phyloP scores from a whole-genome alignment of 164 flowering plant species.

The Annona squamosa region DNA sequence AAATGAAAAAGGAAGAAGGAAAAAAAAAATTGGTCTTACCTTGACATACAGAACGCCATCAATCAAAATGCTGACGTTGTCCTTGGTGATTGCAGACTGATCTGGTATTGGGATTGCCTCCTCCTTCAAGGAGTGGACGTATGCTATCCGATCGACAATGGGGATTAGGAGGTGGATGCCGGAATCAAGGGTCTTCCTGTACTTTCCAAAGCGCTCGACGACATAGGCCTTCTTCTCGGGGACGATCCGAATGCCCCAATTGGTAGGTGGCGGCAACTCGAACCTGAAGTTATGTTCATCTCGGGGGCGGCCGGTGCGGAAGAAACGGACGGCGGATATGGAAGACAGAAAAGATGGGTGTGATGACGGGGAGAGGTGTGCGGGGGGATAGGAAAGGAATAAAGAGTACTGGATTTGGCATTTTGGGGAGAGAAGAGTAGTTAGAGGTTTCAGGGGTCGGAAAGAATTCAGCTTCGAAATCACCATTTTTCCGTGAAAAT shows the following conservation, averaged over 20 bases:
- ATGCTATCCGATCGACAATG: slow-evolving; percentile 73
- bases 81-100: slow-evolving; percentile 90
- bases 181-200: slow-evolving; percentile 59
- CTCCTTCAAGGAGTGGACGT: slow-evolving; percentile 88
- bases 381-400: not conserved
- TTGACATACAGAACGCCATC: slow-evolving; percentile 82
- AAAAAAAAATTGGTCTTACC: slow-evolving; percentile 25
- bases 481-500: slow-evolving; percentile 1
- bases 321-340: slow-evolving; percentile 11
- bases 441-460: slow-evolving; percentile 8
- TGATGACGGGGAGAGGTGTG: not conserved
- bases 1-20: not conserved
- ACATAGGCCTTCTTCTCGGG: slow-evolving; percentile 86
- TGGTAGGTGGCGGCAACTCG: slow-evolving; percentile 52
- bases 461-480: slow-evolving; percentile 16
- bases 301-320: slow-evolving; percentile 18
- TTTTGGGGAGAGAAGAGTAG: not conserved
- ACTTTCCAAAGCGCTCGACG: slow-evolving; percentile 84
- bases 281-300: slow-evolving; percentile 23
- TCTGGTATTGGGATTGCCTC: slow-evolving; percentile 78
- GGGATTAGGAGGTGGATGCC: slow-evolving; percentile 88
- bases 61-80: slow-evolving; percentile 79
- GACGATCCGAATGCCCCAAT: slow-evolving; percentile 80
- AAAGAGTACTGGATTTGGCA: not conserved
- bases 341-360: not conserved